These are phyloP conservation scores for Metarhizium brunneum DNA, from an alignment of 2,329 filamentous ascomycete species.

Conservation along the genomic window DNA sequence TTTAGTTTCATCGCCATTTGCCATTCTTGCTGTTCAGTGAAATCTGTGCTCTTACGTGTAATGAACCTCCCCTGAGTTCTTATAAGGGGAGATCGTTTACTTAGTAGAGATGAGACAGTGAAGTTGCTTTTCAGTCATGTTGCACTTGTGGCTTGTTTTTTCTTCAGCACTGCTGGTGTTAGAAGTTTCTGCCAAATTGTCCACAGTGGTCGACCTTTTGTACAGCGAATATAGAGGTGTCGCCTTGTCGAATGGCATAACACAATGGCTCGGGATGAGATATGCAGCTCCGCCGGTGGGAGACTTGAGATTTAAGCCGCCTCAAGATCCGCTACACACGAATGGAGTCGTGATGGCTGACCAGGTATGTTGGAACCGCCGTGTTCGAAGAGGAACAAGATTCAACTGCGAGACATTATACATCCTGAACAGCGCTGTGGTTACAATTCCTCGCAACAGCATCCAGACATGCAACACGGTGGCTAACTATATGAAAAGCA, in stretches of 20 bases:
- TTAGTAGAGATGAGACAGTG: not conserved
- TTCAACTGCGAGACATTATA: not conserved
- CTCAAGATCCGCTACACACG: slow-evolving; percentile 47
- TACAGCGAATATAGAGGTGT: slow-evolving; percentile 59
- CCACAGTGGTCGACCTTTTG: slow-evolving; percentile 44
- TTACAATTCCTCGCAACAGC: no score
- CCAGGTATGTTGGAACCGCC: slow-evolving; percentile 29
- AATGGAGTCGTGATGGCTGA: slow-evolving; percentile 41
- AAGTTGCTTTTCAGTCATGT: not conserved
- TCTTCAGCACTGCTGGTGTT: not conserved
- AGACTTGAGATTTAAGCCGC: slow-evolving; percentile 55
- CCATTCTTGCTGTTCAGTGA: not conserved
- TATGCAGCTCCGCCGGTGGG: slow-evolving; percentile 64
- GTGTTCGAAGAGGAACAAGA: not conserved
- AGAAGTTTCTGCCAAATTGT: not conserved
- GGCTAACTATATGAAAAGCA: slow-evolving; percentile 3
- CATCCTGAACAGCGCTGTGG: not conserved
- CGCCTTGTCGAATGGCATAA: slow-evolving; percentile 45
- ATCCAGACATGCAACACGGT: not conserved
- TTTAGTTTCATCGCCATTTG: not conserved
- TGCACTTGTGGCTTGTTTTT: not conserved
- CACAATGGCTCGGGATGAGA: slow-evolving; percentile 65
- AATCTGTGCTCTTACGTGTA: not conserved
- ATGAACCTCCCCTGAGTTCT: no score
- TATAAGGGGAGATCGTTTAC: not conserved